Conservation (phyloP, 2,329 filamentous ascomycete species). For the Colletotrichum caudatum region DNA sequence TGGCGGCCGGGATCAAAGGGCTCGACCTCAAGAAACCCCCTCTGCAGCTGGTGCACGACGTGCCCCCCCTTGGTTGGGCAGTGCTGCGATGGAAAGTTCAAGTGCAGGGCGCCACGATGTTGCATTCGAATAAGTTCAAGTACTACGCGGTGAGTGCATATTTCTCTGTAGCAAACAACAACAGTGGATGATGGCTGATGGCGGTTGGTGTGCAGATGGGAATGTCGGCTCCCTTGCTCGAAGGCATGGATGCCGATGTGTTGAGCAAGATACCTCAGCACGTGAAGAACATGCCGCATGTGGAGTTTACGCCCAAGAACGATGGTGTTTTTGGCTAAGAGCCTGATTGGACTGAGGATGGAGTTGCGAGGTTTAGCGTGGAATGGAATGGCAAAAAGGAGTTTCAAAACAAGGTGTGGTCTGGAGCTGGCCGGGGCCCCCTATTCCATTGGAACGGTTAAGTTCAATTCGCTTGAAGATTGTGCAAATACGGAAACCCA, state of each 20-base stretch:
- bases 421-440: no score
- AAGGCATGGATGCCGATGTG: slow-evolving; percentile 15
- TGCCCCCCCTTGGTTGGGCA: slow-evolving; percentile 28
- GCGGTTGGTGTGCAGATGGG: slow-evolving; percentile 4
- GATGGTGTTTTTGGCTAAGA: slow-evolving; percentile 21
- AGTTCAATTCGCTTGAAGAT: no score
- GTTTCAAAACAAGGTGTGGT: no score
- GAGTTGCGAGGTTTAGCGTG: no score
- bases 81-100: slow-evolving; percentile 27
- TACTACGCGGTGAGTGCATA: slow-evolving; percentile 28
- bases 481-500: no score
- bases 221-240: slow-evolving; percentile 24
- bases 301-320: slow-evolving; percentile 24
- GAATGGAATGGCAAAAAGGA: no score
- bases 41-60: slow-evolving; percentile 24
- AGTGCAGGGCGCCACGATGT: slow-evolving; percentile 22
- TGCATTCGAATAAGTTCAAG: slow-evolving; percentile 33
- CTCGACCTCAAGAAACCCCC: not conserved
- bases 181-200: not conserved
- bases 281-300: slow-evolving; percentile 16
- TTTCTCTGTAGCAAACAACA: not conserved
- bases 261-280: not conserved
- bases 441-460: no score
- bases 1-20: slow-evolving; percentile 35
- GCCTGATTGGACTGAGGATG: no score